Base-by-base conservation (phyloP, 2,329 filamentous ascomycete genomes). In the Aspergillus eucalypticola region DNA sequence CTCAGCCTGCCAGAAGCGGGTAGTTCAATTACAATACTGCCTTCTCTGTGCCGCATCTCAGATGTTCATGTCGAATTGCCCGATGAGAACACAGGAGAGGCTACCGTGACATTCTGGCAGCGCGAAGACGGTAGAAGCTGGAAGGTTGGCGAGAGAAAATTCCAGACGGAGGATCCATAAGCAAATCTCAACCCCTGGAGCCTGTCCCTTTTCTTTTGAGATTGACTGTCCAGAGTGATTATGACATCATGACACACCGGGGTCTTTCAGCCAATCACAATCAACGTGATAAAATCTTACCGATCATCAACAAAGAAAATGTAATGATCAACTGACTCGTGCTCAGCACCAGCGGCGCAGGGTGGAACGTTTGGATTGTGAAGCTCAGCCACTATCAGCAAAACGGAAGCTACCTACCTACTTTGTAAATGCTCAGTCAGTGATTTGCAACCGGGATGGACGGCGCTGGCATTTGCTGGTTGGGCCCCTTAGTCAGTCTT, bases 401-500 rank as follows among this genome's bases (percentile, higher is more conserved):
- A 6, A 44, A 3, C 19, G 10, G 41, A 23, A 21, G 17, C 17
- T 21, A 8, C 3, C 41, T 21, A 7, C 21, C 39, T 21, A 6
- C 21, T 27, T 50, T 29, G 13, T 15, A 29, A 13, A 50, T 50
- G 46, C 46, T 50, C 46, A 50, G 46, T 29, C 46, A 50, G 44
- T 35, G 41, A 44, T 44, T 46, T 55, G 39, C 50, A 41, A 54
- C 38, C 38, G 32, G 15, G 10, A 44, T 35, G 32, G 11, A 54
- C 3, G 39, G 17, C 19, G 10, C n/a, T 19, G 29, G 38, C 25
- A 50, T 32, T 27, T n/a, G 29, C 25, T 35, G 46, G 46, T 8
- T 11, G 11, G 15, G 5, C 39, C 17, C 35, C 53, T 55, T 55
- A 55, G 53, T 55, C 53, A 55, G 53, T 55, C 53, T 55, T 55